Evolutionary conservation across 2,329 filamentous ascomycete species (phyloP).

Genomic region (Stachybotrys echinatus): DNA sequence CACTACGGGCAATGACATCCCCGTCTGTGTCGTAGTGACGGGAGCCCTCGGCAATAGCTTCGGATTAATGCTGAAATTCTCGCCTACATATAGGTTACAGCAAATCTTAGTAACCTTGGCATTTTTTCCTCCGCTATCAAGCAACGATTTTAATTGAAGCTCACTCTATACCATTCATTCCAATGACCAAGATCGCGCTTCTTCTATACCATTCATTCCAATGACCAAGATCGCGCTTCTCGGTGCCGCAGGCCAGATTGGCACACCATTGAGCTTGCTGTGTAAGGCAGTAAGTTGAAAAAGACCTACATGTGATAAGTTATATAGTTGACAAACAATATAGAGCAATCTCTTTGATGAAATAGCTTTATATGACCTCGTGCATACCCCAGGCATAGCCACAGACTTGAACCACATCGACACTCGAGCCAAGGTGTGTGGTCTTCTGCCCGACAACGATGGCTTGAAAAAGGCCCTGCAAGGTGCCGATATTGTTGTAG

Average conservation of each 20-base stretch:
- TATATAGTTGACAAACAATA: neutral
- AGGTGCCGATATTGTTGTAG: conserved; percentile 68
- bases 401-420: conserved; percentile 76
- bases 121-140: too few relatives aligned
- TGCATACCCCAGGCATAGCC: conserved; percentile 53
- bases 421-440: conserved; percentile 68
- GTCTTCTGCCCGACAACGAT: conserved; percentile 58
- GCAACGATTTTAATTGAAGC: too few relatives aligned
- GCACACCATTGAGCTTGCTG: conserved; percentile 4
- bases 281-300: conserved; percentile 2
- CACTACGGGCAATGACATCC: too few relatives aligned
- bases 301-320: neutral
- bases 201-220: neutral
- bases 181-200: too few relatives aligned
- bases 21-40: too few relatives aligned
- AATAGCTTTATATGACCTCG: conserved; percentile 10
- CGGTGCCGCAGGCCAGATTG: conserved; percentile 4
- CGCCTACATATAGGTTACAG: too few relatives aligned
- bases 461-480: conserved; percentile 60
- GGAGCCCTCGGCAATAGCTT: too few relatives aligned
- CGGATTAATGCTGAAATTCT: too few relatives aligned
- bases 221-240: conserved; percentile 5
- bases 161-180: too few relatives aligned
- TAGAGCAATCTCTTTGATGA: conserved; percentile 6
- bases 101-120: too few relatives aligned